Evolutionary conservation across 1,139 yeast species (phyloP), one percentile per base, ranked within the genome.

Genomic region (Debaryomyces sp.): DNA sequence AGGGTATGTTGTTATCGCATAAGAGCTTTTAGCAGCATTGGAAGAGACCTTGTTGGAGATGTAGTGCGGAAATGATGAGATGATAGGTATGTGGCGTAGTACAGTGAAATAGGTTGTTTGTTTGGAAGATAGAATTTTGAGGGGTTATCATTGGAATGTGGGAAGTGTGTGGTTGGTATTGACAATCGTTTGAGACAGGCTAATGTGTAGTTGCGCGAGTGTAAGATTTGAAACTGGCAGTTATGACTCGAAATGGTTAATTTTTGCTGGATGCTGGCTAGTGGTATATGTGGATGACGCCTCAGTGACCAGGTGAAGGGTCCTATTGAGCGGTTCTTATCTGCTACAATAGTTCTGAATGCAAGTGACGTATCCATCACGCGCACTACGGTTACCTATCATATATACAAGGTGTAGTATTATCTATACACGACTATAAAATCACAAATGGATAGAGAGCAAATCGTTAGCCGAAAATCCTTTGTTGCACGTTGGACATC

Each of bases 401-500:
- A 32, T 35, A 35, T 43, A 22, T 43, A 43, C 41, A 36, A 35
- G 38, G 21, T 35, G 32, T 38, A 23, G 13, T 10, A 26, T 38
- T 38, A 23, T 27, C 21, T 24, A 43, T 24, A 46, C 34, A 38
- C 29, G 30, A 27, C 22, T 18, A 24, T 29, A 42, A 15, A n/a
- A 40, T 60, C 64, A 94, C 66, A 94, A 72, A 73, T 92, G 98
- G 48, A 94, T 85, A 5, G 85, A 70, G 53, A 94, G 71, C 52
- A 92, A 72, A 67, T 94, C 99, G 62, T 87, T 89, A 18, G 86
- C 80, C 42, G 96, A 87, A 65, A 92, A 94, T 44, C 94, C 97
- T 60, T 87, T 84, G 70, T 94, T 94, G 73, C 99, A 94, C 48
- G 84, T 77, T 1, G 99, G 99, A 66, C 99, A 94, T 64, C 95